Percentiles rank a stretch among this genome's conserved stretches.
Evolutionary conservation across 805 yeast genomes (phyloP).

Genomic region (Lachancea kluyveri): DNA sequence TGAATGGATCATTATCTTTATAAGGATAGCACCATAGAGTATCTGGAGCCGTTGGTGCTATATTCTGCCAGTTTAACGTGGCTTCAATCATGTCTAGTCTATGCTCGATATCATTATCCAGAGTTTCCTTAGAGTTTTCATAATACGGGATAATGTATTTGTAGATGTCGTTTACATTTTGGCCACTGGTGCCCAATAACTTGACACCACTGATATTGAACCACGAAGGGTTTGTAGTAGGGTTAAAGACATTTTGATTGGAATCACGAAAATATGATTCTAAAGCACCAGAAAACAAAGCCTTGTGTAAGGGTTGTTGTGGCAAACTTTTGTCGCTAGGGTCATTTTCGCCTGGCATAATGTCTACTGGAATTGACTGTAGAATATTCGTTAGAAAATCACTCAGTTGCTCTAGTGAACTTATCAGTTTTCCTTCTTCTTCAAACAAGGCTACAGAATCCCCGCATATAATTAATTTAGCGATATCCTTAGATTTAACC

Average conservation of each 20-base stretch:
- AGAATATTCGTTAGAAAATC: conserved; percentile 49
- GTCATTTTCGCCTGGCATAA: conserved; percentile 83
- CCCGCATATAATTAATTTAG: conserved; percentile 66
- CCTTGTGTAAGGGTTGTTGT: conserved; percentile 81
- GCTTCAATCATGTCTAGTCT: conserved; percentile 55
- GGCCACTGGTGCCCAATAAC: conserved; percentile 76
- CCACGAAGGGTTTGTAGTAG: conserved; percentile 73
- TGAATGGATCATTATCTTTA: conserved; percentile 70
- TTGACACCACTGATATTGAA: conserved; percentile 50
- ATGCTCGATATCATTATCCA: conserved; percentile 20
- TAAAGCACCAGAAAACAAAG: conserved; percentile 49
- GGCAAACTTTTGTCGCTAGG: conserved; percentile 84
- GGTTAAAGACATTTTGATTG: conserved; percentile 32
- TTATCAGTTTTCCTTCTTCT: conserved; percentile 40
- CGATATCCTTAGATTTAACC: conserved; percentile 30
- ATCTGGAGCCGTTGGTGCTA: conserved; percentile 94
- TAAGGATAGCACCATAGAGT: conserved; percentile 89
- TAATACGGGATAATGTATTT: conserved; percentile 51
- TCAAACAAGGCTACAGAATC: conserved; percentile 43
- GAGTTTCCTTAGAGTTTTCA: conserved; percentile 24
- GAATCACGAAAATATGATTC: conserved; percentile 35
- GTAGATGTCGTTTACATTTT: conserved; percentile 69
- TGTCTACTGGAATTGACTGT: conserved; percentile 56
- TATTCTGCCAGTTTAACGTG: conserved; percentile 75
- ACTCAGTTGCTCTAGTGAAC: conserved; percentile 55